Conservation (phyloP, 192 early-diverging fungal genomes). For the Endogone sp. region DNA sequence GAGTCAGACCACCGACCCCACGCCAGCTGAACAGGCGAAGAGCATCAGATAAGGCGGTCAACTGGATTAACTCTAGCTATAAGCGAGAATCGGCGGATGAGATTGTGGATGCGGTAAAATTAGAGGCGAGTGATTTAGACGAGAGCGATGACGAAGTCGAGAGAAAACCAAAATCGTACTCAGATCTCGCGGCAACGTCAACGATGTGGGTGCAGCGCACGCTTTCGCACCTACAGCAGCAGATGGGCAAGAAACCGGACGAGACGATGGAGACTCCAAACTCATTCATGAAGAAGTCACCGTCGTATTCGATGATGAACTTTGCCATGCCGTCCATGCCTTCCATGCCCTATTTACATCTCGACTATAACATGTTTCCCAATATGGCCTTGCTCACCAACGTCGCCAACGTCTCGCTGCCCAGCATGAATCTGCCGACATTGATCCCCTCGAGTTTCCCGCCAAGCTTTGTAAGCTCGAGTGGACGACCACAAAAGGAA, state of each 20-base stretch:
- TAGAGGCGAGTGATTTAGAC: constrained; percentile 9
- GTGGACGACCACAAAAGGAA: neutral
- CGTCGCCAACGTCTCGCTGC: constrained; percentile 19
- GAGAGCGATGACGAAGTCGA: constrained; percentile 10
- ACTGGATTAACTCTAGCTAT: neutral
- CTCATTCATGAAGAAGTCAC: constrained; percentile 6
- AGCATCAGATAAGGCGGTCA: constrained; percentile 6
- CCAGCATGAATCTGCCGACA: neutral
- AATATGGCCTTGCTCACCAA: constrained; percentile 6
- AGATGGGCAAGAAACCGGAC: constrained; percentile 2
- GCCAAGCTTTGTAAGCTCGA: neutral
- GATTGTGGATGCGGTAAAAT: constrained; percentile 17
- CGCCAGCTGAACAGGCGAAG: constrained; percentile 7
- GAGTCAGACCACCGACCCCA: neutral
- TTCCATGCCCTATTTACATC: constrained; percentile 13
- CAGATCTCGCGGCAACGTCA: constrained; percentile 1
- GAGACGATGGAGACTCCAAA: constrained; percentile 8
- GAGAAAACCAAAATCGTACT: neutral
- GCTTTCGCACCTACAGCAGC: constrained; percentile 21
- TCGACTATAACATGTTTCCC: constrained; percentile 17
- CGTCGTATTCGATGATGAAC: constrained; percentile 7
- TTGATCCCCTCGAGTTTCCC: neutral
- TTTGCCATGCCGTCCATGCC: constrained; percentile 8
- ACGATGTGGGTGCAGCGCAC: constrained; percentile 28
- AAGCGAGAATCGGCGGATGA: constrained; percentile 6